These are phyloP conservation scores for Trametes hirsuta DNA, from an alignment of 1,284 basidiomycete species.

Conservation along the genomic window DNA sequence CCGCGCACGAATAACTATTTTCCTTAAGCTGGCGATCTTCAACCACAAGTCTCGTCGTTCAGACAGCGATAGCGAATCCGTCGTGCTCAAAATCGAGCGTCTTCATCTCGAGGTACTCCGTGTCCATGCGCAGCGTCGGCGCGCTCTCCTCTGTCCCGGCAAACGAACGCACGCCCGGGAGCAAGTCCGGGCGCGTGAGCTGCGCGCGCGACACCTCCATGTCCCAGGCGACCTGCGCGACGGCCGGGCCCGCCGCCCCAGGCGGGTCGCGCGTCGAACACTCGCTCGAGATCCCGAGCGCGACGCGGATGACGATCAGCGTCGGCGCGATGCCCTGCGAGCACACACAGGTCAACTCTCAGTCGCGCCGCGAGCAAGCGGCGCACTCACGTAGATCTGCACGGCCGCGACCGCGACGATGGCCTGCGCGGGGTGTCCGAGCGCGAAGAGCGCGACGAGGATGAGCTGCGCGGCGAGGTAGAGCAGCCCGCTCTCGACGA, in stretches of 20 bases:
- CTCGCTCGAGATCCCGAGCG: slow-evolving; percentile 18
- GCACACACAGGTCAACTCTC: neutral
- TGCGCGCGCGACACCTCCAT: neutral
- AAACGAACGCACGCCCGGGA: slow-evolving; percentile 1
- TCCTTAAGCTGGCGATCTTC: too few species aligned
- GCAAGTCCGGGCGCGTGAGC: neutral
- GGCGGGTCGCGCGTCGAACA: slow-evolving; percentile 4
- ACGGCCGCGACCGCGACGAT: slow-evolving; percentile 41
- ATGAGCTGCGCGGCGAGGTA: slow-evolving; percentile 44
- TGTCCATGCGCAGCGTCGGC: slow-evolving; percentile 7
- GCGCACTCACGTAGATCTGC: slow-evolving; percentile 41
- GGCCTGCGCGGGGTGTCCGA: slow-evolving; percentile 38
- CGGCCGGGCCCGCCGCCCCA: neutral
- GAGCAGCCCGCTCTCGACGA: slow-evolving; percentile 45
- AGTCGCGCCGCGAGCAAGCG: neutral
- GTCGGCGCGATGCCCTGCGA: slow-evolving; percentile 19
- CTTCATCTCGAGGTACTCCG: slow-evolving; percentile 10
- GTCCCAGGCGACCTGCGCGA: slow-evolving; percentile 8
- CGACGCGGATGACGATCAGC: slow-evolving; percentile 22
- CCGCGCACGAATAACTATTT: too few species aligned
- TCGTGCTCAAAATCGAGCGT: neutral
- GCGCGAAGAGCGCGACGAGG: slow-evolving; percentile 42
- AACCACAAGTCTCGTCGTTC: neutral
- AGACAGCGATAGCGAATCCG: neutral
- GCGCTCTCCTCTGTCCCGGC: slow-evolving; percentile 7